phyloP scores from a whole-genome alignment of 345 rosid species.

The Populus simonii region DNA sequence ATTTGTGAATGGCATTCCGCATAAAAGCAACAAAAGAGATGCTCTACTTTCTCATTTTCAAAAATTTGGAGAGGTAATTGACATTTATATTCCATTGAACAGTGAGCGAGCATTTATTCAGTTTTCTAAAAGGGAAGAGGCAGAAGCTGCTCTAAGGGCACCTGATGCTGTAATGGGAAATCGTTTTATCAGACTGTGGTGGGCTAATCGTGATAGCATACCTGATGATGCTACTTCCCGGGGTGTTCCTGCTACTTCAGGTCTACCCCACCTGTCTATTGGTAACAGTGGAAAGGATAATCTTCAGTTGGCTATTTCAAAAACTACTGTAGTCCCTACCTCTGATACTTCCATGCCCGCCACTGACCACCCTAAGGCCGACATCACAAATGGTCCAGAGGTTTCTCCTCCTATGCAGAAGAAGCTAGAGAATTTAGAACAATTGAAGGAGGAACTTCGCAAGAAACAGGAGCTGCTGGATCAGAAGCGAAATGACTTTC shows the following conservation, averaged over 20 bases:
- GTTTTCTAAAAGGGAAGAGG: slow-evolving; percentile 89
- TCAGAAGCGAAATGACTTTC: slow-evolving; percentile 77
- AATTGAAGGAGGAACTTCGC: slow-evolving; percentile 76
- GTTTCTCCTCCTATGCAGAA: slow-evolving; percentile 56
- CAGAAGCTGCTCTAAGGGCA: slow-evolving; percentile 89
- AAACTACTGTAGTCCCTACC: slow-evolving; percentile 32
- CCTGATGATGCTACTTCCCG: slow-evolving; percentile 51
- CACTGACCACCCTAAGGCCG: slow-evolving; percentile 48
- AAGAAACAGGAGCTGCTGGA: slow-evolving; percentile 91
- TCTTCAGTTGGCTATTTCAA: slow-evolving; percentile 37
- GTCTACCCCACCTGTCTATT: slow-evolving; percentile 35
- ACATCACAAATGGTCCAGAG: slow-evolving; percentile 48
- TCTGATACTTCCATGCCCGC: slow-evolving; percentile 41
- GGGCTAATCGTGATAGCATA: slow-evolving; percentile 96
- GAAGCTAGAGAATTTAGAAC: slow-evolving; percentile 72
- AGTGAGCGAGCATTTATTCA: slow-evolving; percentile 92
- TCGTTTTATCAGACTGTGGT: slow-evolving; percentile 93
- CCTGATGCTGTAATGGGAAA: slow-evolving; percentile 99
- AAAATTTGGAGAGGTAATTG: slow-evolving; percentile 87
- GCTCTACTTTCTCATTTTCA: slow-evolving; percentile 87
- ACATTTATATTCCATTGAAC: slow-evolving; percentile 73
- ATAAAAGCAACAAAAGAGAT: slow-evolving; percentile 67
- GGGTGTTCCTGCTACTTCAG: slow-evolving; percentile 36
- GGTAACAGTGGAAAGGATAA: slow-evolving; percentile 51
- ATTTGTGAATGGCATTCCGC: slow-evolving; percentile 84